Evolutionary conservation across 768 basidiomycete species (phyloP), one percentile per base, ranked within the genome.

Genomic region (Macrolepiota albuminosa): DNA sequence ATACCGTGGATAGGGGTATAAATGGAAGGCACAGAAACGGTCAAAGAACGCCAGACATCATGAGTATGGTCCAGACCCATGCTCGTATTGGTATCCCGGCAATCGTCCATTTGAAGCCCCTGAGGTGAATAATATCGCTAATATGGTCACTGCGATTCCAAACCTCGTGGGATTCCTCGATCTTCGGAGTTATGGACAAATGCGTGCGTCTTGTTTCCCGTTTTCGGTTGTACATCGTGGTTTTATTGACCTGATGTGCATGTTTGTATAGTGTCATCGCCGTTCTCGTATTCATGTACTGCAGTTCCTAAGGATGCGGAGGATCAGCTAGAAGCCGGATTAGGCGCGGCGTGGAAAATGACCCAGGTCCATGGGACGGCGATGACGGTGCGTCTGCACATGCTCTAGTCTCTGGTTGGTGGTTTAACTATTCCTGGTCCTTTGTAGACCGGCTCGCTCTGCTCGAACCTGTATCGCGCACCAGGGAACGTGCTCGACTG

Each of bases 181-280:
- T 71, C 69, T 93, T 54, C 78, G 93, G 63, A 89, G 86, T 64
- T 95, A 91, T 66, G 91, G 91, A 0, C 91, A 93, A 69, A 87
- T 92, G 81, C 69, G 89, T 92, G 65, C 59, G 88, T 79, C 1
- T 49, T 49, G 29, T 6, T 24, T 59, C n/a, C 40, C 1, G 40
- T 57, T 18, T 39, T 42, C 53, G 24, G n/a, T 51, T 33, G 29
- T 4, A 4, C 29, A 4, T 29, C 40, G 37, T 6, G 29, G 47
- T 4, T 4, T 16, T 16, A 40, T 16, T 16, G 14, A 31, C 36
- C 3, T 34, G 31, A 31, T 29, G 29, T 29, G 1, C n/a, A 34
- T 42, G 18, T 10, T 29, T 26, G 33, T 46, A 1, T 24, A 92
- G 89, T 92, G 58, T 88, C 89, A n/a, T 78, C 84, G 39, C 92